Evolutionary conservation across 208 protist species (phyloP).

Genomic region (Leishmania amazonensis): DNA sequence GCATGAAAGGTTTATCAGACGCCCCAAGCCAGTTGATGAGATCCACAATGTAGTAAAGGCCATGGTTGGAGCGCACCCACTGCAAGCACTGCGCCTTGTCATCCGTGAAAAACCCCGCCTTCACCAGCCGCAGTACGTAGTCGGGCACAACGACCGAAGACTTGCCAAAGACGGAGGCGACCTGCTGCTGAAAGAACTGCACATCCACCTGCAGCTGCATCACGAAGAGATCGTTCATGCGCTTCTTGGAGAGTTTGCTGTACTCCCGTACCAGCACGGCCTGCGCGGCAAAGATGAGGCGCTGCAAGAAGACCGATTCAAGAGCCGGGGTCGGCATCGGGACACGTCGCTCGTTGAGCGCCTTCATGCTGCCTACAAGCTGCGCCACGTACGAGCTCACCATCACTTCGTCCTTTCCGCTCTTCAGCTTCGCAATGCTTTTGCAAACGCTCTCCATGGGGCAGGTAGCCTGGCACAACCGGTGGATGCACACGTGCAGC

Average conservation of each 20-base stretch:
- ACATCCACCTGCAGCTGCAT: slow-evolving; percentile 88
- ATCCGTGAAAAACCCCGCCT: slow-evolving; percentile 75
- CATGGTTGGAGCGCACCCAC: slow-evolving; percentile 69
- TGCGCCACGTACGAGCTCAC: slow-evolving; percentile 65
- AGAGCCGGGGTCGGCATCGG: slow-evolving; percentile 69
- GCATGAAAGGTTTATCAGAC: slow-evolving; percentile 55
- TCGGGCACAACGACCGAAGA: slow-evolving; percentile 58
- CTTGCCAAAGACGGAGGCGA: slow-evolving; percentile 50
- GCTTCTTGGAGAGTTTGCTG: slow-evolving; percentile 72
- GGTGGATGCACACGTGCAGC: slow-evolving; percentile 82
- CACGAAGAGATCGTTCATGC: slow-evolving; percentile 65
- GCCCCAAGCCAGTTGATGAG: slow-evolving; percentile 68
- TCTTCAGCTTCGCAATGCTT: slow-evolving; percentile 66
- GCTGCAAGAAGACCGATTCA: slow-evolving; percentile 65
- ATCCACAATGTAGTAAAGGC: slow-evolving; percentile 57
- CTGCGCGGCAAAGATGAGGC: slow-evolving; percentile 77
- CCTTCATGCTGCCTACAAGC: slow-evolving; percentile 49
- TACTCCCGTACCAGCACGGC: slow-evolving; percentile 71
- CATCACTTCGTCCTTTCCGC: slow-evolving; percentile 56
- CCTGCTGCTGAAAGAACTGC: slow-evolving; percentile 81
- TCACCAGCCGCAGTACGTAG: slow-evolving; percentile 66
- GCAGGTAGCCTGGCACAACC: slow-evolving; percentile 73
- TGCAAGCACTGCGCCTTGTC: slow-evolving; percentile 47
- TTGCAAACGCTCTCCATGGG: slow-evolving; percentile 60
- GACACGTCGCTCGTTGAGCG: slow-evolving; percentile 49